Evolutionary conservation across 257 asterid species (phyloP).

Genomic region (Petunia axillaris): DNA sequence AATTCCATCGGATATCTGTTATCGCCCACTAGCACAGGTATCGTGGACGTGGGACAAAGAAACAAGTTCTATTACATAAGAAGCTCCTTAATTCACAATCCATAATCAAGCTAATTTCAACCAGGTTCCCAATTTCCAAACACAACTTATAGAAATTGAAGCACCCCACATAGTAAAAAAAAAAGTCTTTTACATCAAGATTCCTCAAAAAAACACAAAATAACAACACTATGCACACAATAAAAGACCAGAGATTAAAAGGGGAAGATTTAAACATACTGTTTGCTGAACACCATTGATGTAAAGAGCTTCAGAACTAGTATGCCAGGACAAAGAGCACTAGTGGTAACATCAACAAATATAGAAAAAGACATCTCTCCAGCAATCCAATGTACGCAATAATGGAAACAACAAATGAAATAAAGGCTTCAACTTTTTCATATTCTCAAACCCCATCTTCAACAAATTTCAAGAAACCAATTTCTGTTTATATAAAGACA

Average conservation of each 20-base stretch:
- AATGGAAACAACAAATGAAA: constrained; percentile 70
- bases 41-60: no score
- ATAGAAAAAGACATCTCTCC: constrained; percentile 90
- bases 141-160: not conserved
- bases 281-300: constrained; percentile 92
- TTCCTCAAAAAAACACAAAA: not conserved
- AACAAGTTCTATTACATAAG: no score
- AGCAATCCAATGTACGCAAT: constrained; percentile 81
- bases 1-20: no score
- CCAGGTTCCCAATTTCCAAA: not conserved
- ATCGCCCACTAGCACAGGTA: no score
- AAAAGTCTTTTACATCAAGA: not conserved
- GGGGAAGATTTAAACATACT: constrained; percentile 37
- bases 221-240: not conserved
- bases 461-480: constrained; percentile 24
- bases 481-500: constrained; percentile 20
- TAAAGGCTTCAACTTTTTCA: constrained; percentile 58
- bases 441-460: constrained; percentile 42
- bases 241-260: not conserved
- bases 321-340: constrained; percentile 75
- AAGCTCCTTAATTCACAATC: no score
- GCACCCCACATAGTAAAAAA: not conserved
- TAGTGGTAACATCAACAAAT: constrained; percentile 85
- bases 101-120: no score
- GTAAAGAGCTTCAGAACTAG: constrained; percentile 73